phyloP scores from a whole-genome alignment of 2,329 filamentous ascomycete species.

The Talaromyces sp. region DNA sequence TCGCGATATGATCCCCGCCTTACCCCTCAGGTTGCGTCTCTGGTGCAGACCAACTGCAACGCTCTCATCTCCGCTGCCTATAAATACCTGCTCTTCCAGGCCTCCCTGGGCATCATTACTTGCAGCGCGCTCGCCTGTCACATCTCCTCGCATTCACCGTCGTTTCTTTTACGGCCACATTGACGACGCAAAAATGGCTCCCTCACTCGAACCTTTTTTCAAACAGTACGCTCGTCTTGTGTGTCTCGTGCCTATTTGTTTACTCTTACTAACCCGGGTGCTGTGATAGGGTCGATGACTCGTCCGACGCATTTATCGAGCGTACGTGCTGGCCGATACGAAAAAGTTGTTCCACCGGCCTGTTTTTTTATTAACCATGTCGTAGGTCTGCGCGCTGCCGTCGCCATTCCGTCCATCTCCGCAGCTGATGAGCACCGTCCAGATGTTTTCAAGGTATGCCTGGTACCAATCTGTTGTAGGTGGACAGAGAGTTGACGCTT shows the following conservation, averaged over 20 bases:
- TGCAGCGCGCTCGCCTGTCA: neutral
- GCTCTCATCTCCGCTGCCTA: neutral
- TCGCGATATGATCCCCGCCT: conserved; percentile 15
- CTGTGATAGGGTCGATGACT: conserved; percentile 58
- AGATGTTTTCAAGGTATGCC: conserved; percentile 74
- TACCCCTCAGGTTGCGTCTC: conserved; percentile 13
- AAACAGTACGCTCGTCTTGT: conserved; percentile 52
- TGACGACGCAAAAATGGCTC: conserved; percentile 66
- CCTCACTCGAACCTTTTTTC: conserved; percentile 87
- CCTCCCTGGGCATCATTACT: neutral
- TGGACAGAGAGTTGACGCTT: neutral
- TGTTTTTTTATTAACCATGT: conserved; percentile 8
- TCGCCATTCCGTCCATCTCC: conserved; percentile 93
- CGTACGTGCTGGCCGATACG: conserved; percentile 42
- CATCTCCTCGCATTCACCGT: conserved; percentile 11
- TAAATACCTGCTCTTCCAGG: neutral
- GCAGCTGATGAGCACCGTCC: conserved; percentile 81
- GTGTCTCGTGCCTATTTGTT: neutral
- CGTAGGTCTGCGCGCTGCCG: conserved; percentile 68
- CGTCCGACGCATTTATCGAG: conserved; percentile 78
- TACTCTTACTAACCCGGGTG: conserved; percentile 7
- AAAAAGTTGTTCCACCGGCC: neutral
- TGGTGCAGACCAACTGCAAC: neutral
- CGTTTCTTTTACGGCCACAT: conserved; percentile 42
- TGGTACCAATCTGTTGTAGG: neutral